phyloP scores from a whole-genome alignment of 1,139 yeast genomes.

The Hyphopichia wangnamkhiaoensis region DNA sequence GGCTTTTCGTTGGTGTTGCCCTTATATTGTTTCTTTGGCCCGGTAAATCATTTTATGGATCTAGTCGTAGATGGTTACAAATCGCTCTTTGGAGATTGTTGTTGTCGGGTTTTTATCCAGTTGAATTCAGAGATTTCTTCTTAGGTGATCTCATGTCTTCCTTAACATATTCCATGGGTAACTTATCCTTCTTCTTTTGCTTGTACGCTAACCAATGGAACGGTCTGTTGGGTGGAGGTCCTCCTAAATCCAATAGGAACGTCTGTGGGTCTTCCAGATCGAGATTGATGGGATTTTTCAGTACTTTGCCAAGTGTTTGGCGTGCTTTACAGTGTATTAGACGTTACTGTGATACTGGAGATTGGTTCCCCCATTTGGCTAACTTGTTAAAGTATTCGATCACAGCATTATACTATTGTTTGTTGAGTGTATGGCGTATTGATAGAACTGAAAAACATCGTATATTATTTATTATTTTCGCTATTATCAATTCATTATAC shows the following conservation, averaged over 20 bases:
- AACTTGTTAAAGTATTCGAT: constrained; percentile 77
- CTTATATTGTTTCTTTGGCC: constrained; percentile 64
- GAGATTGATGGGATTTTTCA: constrained; percentile 75
- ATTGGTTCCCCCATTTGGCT: constrained; percentile 96
- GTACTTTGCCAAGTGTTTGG: constrained; percentile 86
- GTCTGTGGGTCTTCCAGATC: constrained; percentile 80
- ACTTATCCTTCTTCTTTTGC: constrained; percentile 83
- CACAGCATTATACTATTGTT: constrained; percentile 66
- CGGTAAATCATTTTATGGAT: constrained; percentile 49
- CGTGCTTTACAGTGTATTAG: constrained; percentile 87
- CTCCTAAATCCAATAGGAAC: constrained; percentile 31
- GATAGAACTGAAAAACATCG: constrained; percentile 45
- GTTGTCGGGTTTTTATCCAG: constrained; percentile 87
- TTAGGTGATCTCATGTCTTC: constrained; percentile 90
- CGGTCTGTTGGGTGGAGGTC: constrained; percentile 43
- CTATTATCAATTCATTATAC: constrained; percentile 68
- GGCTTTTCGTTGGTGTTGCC: constrained; percentile 65
- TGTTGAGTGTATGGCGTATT: constrained; percentile 81
- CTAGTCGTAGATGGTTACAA: constrained; percentile 73
- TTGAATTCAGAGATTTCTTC: constrained; percentile 92
- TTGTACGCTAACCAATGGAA: constrained; percentile 72
- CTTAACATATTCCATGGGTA: constrained; percentile 83
- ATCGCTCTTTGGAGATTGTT: constrained; percentile 71
- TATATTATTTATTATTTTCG: constrained; percentile 70
- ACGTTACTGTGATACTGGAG: constrained; percentile 91